Base-by-base conservation (phyloP, 2,329 filamentous ascomycete species). In the Arthrobotrys sphaeroides region DNA sequence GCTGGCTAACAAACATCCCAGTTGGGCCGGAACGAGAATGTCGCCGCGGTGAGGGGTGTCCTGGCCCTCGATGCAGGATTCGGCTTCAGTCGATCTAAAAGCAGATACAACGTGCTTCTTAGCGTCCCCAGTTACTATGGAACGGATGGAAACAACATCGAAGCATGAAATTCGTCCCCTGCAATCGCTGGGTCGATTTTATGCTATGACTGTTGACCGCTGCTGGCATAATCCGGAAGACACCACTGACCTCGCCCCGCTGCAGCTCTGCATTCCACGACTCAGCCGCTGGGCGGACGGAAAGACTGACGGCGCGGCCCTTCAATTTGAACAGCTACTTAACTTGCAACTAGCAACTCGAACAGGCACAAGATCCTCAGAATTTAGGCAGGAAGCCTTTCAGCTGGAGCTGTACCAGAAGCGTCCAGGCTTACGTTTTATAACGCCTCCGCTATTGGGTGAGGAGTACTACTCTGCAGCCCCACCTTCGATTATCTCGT, bases 1-100 rank as follows among this genome's bases (percentile, higher is more conserved):
- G 62, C n/a, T n/a, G n/a, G n/a, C 55, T 45, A 47, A 43, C 62
- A 67, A 74, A 68, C 70, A 62, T 47, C 69, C 70, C 53, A 55
- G 62, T 38, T 55, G 16, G 65, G 45, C 22, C 51, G 36, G 38
- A 59, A 68, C 45, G 22, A 38, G 18, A 38, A 26, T 22, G 49
- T 40, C 42, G 55, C 45, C 57, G 45, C 66, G 51, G 51, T 24
- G 66, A 43, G 66, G 66, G 66, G 53, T 51, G 57, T 42, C 55
- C 38, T 60, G n/a, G 24, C 13, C 13, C 31, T 38, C 12, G 24
- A 55, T 38, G 51, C 51, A 55, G 51, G 51, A 55, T 55, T 31
- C 24, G 38, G 13, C 36, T 60, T 43, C 36, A 43, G 18, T 43
- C 28, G 16, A 45, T 67, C 42, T 22, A 60, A 28, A 60, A 60